Conservation (phyloP, 2,329 filamentous ascomycete species). For the Fonsecaea pedrosoi region DNA sequence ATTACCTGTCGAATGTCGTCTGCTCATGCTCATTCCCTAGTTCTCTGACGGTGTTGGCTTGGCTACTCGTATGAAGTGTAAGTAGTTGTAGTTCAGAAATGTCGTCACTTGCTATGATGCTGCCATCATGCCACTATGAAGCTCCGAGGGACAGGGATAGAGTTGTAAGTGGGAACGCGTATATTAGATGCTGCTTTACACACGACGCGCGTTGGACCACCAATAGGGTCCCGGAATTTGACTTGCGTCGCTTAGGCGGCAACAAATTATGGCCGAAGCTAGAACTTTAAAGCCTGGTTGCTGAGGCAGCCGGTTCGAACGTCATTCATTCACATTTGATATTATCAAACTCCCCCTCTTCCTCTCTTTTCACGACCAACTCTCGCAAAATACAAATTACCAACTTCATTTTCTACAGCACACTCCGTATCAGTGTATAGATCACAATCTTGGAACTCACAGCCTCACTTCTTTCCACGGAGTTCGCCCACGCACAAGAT, state of each 20-base stretch:
- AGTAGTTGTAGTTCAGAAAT: too few species aligned
- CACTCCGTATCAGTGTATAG: background rate
- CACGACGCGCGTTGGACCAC: background rate
- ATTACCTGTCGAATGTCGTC: too few species aligned
- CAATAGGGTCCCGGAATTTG: background rate
- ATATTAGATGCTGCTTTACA: background rate
- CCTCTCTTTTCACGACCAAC: background rate
- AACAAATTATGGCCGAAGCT: conserved; percentile 1
- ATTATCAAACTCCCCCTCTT: background rate
- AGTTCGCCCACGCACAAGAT: background rate
- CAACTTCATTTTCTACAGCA: background rate
- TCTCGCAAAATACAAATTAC: background rate
- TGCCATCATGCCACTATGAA: too few species aligned
- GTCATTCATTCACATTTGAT: background rate
- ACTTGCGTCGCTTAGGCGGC: background rate
- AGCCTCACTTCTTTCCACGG: background rate
- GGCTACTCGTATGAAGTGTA: too few species aligned
- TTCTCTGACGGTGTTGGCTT: too few species aligned
- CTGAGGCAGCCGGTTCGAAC: conserved; percentile 1
- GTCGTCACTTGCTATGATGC: too few species aligned
- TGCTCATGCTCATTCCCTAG: too few species aligned
- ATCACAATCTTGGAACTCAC: background rate
- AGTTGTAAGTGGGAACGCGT: background rate
- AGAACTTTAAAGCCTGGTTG: conserved; percentile 1
- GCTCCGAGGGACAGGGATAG: too few species aligned